Conservation (phyloP, 2,329 filamentous ascomycete species). For the Thelonectria discophora region DNA sequence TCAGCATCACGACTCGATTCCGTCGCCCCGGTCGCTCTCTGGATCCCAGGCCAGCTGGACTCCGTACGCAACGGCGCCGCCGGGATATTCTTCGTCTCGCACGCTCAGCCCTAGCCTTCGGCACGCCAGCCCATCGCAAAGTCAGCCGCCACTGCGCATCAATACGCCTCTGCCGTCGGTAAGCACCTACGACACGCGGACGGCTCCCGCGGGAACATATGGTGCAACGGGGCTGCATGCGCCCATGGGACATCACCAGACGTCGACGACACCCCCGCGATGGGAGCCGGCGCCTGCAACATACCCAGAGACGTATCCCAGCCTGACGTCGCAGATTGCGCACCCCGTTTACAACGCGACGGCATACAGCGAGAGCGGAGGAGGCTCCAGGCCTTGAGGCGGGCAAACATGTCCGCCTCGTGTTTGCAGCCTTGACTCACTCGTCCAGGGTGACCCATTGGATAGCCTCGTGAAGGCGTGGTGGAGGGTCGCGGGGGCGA, state of each 20-base stretch:
- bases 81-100: conserved; percentile 50
- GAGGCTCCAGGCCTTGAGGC: conserved; percentile 53
- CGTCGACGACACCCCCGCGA: conserved; percentile 50
- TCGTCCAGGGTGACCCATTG: conserved; percentile 36
- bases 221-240: conserved; percentile 52
- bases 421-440: conserved; percentile 35
- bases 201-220: conserved; percentile 49
- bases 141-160: conserved; percentile 48
- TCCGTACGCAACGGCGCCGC: conserved; percentile 51
- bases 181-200: conserved; percentile 51
- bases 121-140: conserved; percentile 48
- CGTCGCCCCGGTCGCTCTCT: conserved; percentile 62
- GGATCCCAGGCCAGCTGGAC: conserved; percentile 60
- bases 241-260: conserved; percentile 50
- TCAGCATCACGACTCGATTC: conserved; percentile 59
- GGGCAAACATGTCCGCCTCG: conserved; percentile 29
- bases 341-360: conserved; percentile 53
- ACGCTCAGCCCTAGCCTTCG: conserved; percentile 53
- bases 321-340: conserved; percentile 47
- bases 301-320: conserved; percentile 52
- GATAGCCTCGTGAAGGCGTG: conserved; percentile 45
- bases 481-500: conserved; percentile 42
- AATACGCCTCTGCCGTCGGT: conserved; percentile 52
- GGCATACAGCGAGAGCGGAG: conserved; percentile 52
- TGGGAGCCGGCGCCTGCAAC: conserved; percentile 53